A percentile compares a stretch with the other conserved stretches of the same genome.
Conservation (phyloP, 2,329 filamentous ascomycete species). For the Hirsutella minnesotensis region DNA sequence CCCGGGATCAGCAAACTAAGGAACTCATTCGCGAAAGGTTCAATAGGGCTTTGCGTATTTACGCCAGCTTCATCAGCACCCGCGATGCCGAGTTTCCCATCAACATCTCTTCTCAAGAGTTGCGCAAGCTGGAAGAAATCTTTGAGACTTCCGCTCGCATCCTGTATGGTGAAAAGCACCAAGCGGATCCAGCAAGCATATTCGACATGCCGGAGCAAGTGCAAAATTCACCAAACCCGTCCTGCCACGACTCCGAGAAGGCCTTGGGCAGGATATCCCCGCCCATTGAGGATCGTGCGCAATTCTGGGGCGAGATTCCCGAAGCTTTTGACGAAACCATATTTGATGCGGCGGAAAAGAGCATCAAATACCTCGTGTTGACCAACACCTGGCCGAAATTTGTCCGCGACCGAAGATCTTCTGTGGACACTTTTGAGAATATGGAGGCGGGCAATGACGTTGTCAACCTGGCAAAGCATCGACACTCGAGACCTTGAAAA, state of each 20-base stretch:
- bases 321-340: slow-evolving; percentile 37
- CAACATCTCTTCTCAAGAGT: slow-evolving; percentile 46
- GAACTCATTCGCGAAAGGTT: slow-evolving; percentile 34
- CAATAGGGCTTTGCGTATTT: slow-evolving; percentile 48
- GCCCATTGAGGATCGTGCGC: slow-evolving; percentile 10
- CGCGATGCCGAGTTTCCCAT: slow-evolving; percentile 51
- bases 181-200: slow-evolving; percentile 29
- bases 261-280: neutral
- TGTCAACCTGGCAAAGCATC: neutral
- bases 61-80: slow-evolving; percentile 45
- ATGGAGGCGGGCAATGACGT: neutral
- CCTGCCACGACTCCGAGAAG: slow-evolving; percentile 7
- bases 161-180: slow-evolving; percentile 23
- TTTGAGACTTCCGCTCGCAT: slow-evolving; percentile 40
- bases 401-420: slow-evolving; percentile 27
- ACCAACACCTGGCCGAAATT: slow-evolving; percentile 60
- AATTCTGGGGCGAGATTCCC: slow-evolving; percentile 34
- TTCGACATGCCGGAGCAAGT: slow-evolving; percentile 25
- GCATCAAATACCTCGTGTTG: slow-evolving; percentile 55
- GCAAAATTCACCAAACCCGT: slow-evolving; percentile 11
- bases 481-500: neutral
- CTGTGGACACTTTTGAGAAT: neutral
- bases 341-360: slow-evolving; percentile 49
- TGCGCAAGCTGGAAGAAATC: slow-evolving; percentile 37
- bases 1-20: slow-evolving; percentile 8